phyloP scores from a whole-genome alignment of 75 land plant species.

The Larix kaempferi region DNA sequence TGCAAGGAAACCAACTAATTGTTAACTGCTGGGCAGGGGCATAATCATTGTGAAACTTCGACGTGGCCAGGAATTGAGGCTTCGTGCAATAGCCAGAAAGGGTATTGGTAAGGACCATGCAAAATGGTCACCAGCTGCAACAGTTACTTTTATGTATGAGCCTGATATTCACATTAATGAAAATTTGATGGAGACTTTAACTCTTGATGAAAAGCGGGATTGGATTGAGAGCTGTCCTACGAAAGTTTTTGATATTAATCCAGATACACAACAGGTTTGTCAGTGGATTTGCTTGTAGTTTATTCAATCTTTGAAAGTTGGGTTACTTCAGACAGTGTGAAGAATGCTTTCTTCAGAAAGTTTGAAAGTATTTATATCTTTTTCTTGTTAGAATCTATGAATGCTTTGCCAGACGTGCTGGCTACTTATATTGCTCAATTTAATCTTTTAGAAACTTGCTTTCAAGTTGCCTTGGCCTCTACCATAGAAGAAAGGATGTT shows the following conservation, averaged over 20 bases:
- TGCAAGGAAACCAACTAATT: not conserved
- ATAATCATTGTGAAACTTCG: slow-evolving; percentile 94
- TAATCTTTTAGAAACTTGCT: too few relatives aligned
- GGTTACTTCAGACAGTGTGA: too few relatives aligned
- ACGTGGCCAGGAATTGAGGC: slow-evolving; percentile 85
- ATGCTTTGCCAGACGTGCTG: too few relatives aligned
- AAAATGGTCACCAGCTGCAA: slow-evolving; percentile 99
- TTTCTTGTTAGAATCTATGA: too few relatives aligned
- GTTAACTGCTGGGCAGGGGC: slow-evolving; percentile 48
- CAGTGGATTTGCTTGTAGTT: too few relatives aligned
- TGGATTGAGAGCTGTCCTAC: slow-evolving; percentile 97
- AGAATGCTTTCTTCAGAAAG: too few relatives aligned
- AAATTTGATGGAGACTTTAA: slow-evolving; percentile 81
- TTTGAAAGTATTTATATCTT: too few relatives aligned
- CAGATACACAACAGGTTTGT: slow-evolving; percentile 71
- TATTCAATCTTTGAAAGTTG: too few relatives aligned
- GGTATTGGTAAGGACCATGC: slow-evolving; percentile 99
- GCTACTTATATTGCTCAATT: too few relatives aligned
- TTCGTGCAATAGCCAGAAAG: slow-evolving; percentile 95
- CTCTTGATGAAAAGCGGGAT: slow-evolving; percentile 72
- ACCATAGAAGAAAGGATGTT: too few relatives aligned
- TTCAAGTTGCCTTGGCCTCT: too few relatives aligned
- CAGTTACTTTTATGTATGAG: slow-evolving; percentile 96
- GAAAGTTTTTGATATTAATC: slow-evolving; percentile 81
- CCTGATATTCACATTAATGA: slow-evolving; percentile 95